phyloP scores from a whole-genome alignment of 208 protist species.

The Wallacemonas sp. region DNA sequence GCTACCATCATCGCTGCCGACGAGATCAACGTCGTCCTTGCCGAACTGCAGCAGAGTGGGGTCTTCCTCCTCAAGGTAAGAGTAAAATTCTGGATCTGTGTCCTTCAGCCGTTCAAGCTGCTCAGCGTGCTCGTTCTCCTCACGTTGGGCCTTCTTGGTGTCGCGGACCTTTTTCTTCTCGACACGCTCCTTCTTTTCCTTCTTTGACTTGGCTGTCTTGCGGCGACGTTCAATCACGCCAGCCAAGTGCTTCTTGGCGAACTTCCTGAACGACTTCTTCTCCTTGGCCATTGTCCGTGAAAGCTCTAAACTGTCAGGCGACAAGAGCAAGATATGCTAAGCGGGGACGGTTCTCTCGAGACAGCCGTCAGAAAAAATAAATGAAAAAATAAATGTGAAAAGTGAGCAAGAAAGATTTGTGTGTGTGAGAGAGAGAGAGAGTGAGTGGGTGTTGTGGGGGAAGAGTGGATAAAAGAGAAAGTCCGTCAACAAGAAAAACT shows the following conservation, averaged over 20 bases:
- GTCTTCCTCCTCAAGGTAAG: constrained; percentile 90
- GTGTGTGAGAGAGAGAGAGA: too few species aligned
- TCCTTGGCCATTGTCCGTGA: constrained; percentile 66
- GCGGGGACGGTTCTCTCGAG: too few species aligned
- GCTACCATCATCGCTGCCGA: constrained; percentile 59
- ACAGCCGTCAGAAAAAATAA: too few species aligned
- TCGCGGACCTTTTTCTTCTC: constrained; percentile 77
- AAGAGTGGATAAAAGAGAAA: constrained; percentile 3
- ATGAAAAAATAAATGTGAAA: too few species aligned
- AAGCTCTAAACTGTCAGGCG: neutral
- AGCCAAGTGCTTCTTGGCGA: constrained; percentile 90
- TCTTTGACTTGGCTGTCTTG: constrained; percentile 84
- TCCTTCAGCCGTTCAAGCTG: constrained; percentile 89
- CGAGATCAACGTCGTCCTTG: constrained; percentile 72
- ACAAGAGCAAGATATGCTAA: too few species aligned
- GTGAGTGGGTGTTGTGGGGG: too few species aligned
- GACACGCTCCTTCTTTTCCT: constrained; percentile 86
- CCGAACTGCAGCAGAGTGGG: constrained; percentile 86
- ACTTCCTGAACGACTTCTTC: constrained; percentile 93
- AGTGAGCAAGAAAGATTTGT: too few species aligned
- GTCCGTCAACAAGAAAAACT: too few species aligned
- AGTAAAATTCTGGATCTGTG: constrained; percentile 89
- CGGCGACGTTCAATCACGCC: constrained; percentile 87
- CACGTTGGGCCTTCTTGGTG: constrained; percentile 54
- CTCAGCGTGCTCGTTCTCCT: constrained; percentile 88